Evolutionary conservation across 2,329 filamentous ascomycete species (phyloP).

Genomic region (Cadophora sp.): DNA sequence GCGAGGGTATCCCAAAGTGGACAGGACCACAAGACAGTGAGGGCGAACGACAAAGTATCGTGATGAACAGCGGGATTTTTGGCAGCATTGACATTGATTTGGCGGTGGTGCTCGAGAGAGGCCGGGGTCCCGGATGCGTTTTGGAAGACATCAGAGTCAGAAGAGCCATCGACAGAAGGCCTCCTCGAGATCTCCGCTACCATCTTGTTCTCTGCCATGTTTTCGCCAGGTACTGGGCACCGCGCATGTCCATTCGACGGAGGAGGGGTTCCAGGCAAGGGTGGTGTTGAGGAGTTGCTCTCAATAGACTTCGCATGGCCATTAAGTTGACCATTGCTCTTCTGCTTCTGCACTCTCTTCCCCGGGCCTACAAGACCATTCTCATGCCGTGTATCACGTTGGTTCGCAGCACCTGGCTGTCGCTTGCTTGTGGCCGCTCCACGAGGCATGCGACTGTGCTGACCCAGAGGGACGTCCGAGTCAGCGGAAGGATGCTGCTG

Average conservation of each 20-base stretch:
- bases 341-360: constrained; percentile 64
- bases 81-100: constrained; percentile 73
- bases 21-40: constrained; percentile 87
- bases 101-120: constrained; percentile 61
- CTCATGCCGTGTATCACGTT: constrained; percentile 81
- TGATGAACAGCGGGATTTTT: constrained; percentile 73
- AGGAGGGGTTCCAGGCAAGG: constrained; percentile 48
- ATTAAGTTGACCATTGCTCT: constrained; percentile 61
- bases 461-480: constrained; percentile 46
- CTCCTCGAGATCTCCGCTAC: constrained; percentile 52
- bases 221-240: constrained; percentile 35
- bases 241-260: constrained; percentile 44
- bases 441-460: constrained; percentile 46
- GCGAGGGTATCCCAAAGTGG: constrained; percentile 95
- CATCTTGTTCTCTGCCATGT: constrained; percentile 39
- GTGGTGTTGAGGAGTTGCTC: constrained; percentile 48
- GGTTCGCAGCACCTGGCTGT: constrained; percentile 56
- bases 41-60: constrained; percentile 76
- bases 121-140: constrained; percentile 49
- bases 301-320: constrained; percentile 53
- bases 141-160: constrained; percentile 59
- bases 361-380: constrained; percentile 84
- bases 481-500: constrained; percentile 40
- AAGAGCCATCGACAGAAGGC: constrained; percentile 58
- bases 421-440: constrained; percentile 43